Evolutionary conservation across 192 early-diverging fungal genomes (phyloP), one percentile per base, ranked within the genome.

Genomic region (Lobosporangium transversale): DNA sequence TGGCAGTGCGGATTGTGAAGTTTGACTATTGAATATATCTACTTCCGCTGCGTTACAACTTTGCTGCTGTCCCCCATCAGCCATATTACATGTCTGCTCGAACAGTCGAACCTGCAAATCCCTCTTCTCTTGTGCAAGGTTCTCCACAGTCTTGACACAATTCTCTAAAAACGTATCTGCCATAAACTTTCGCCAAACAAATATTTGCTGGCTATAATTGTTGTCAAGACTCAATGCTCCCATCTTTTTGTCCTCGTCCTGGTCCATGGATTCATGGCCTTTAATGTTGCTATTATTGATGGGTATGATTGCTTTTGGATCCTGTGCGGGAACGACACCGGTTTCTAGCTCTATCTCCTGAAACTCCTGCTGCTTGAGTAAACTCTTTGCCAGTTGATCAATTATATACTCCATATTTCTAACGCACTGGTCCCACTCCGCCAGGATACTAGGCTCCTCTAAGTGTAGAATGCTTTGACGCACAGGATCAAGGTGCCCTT

Each of bases 111-210:
- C 59, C 54, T 76, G 73, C 1, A 76, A 32, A 36, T 76, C 65
- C 24, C 51, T 47, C 40, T 51, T 66, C 40, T 76, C 73, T 12
- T 30, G 23, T n/a, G 65, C 73, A 43, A 76, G 53, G 21, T 26
- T 30, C 49, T 76, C 73, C 0, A 76, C 59, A 40, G 53, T 52
- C 73, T 56, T 66, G 29, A 67, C 73, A 36, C 73, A 76, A 11
- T 67, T 59, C 45, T 76, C 73, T 45, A 76, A 37, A 30, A 76
- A 76, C 1, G 51, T 30, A 21, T 76, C 64, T 12, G 73, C 73
- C 21, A 33, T 56, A 21, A 55, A 67, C 31, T 57, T 76, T 9
- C 73, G 73, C 73, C 73, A 76, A 2, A 67, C 53, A 62, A 76
- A 67, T 4, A 76, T 62, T 20, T 67, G 33, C 23, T 62, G 73